phyloP scores from a whole-genome alignment of 345 rosid species.

The Melaleuca quinquenervia region DNA sequence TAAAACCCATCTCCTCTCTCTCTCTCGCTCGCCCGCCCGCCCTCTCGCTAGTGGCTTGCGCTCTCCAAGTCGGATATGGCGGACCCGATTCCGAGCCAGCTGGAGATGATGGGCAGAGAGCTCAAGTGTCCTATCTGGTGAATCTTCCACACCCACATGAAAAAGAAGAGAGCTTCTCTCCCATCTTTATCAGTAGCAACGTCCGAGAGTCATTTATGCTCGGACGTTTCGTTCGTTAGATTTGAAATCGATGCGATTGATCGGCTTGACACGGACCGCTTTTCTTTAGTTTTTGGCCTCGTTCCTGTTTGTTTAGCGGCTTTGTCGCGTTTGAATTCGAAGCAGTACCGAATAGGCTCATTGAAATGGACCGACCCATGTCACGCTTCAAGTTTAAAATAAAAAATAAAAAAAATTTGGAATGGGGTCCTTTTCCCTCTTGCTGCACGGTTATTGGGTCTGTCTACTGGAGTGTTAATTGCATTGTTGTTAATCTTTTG shows the following conservation, averaged over 20 bases:
- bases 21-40: neutral
- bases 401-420: constrained; percentile 10
- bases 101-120: constrained; percentile 92
- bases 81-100: constrained; percentile 39
- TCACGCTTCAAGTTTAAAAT: too few species aligned
- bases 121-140: constrained; percentile 96
- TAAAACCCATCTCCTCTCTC: neutral
- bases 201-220: neutral
- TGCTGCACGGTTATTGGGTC: neutral
- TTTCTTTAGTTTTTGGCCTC: neutral
- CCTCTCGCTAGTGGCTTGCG: neutral
- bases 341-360: too few species aligned
- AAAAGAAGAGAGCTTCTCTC: neutral
- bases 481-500: neutral
- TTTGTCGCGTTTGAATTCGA: too few species aligned
- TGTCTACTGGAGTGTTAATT: neutral
- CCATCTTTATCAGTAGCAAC: neutral
- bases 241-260: neutral
- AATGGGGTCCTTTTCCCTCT: constrained; percentile 31
- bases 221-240: neutral
- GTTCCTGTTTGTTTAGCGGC: too few species aligned
- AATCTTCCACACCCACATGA: neutral
- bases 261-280: neutral
- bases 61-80: constrained; percentile 26
- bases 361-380: too few species aligned